A percentile compares a stretch with the other conserved stretches of the same genome.
These are phyloP conservation scores for Dactylellina cionopaga DNA, from an alignment of 2,329 filamentous ascomycete genomes.

Conservation along the genomic window DNA sequence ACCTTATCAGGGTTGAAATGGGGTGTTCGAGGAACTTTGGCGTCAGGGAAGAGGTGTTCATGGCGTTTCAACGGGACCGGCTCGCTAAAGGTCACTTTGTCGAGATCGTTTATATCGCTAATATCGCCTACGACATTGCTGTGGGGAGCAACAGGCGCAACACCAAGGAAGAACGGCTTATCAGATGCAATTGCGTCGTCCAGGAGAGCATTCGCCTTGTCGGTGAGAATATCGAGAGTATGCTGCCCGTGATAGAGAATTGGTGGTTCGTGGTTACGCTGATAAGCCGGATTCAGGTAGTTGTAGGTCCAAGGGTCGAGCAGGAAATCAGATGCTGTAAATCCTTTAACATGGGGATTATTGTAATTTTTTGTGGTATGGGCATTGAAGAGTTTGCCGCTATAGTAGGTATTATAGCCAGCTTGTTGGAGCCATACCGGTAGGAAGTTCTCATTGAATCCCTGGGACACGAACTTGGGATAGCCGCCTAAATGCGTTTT, in stretches of 20 bases:
- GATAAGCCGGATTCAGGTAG: conserved; percentile 73
- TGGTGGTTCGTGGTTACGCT: conserved; percentile 69
- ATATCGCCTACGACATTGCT: conserved; percentile 64
- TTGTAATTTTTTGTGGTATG: conserved; percentile 72
- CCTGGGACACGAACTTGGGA: conserved; percentile 73
- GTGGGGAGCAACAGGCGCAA: conserved; percentile 75
- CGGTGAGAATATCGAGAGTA: conserved; percentile 69
- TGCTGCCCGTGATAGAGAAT: conserved; percentile 68
- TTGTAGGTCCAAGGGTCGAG: conserved; percentile 75
- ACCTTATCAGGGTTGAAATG: conserved; percentile 74
- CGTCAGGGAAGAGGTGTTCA: conserved; percentile 70
- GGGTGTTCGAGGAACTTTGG: conserved; percentile 69
- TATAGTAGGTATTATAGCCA: conserved; percentile 77
- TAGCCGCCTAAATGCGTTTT: conserved; percentile 65
- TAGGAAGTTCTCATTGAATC: conserved; percentile 74
- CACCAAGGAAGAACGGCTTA: conserved; percentile 73
- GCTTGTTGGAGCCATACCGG: conserved; percentile 76
- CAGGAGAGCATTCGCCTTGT: conserved; percentile 70
- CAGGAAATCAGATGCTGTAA: conserved; percentile 70
- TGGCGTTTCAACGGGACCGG: conserved; percentile 72
- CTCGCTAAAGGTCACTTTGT: conserved; percentile 61
- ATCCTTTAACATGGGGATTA: conserved; percentile 68
- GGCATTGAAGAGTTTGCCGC: conserved; percentile 76
- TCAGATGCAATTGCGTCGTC: conserved; percentile 68
- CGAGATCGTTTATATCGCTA: conserved; percentile 55